Conservation (phyloP, 2,329 filamentous ascomycete species). For the Elsinoe fawcettii region DNA sequence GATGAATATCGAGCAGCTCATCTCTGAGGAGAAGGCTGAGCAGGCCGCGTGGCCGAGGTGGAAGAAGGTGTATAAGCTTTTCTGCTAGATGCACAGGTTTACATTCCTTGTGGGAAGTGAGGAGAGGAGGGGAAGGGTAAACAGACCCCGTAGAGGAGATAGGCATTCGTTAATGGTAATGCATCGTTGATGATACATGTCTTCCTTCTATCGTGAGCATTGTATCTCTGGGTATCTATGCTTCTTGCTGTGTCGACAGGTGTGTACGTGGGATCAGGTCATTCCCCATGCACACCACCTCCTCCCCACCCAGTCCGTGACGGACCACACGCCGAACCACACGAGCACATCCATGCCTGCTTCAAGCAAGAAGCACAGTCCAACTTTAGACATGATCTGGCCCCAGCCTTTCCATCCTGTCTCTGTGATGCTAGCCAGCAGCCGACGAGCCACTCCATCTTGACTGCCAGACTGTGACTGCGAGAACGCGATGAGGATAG, state of each 20-base stretch:
- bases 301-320: slow-evolving; percentile 10
- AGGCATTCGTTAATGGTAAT: neutral
- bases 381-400: slow-evolving; percentile 14
- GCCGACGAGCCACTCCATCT: neutral
- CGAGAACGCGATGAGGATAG: slow-evolving; percentile 2
- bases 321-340: slow-evolving; percentile 15
- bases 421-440: neutral
- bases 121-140: neutral
- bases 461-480: neutral
- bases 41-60: slow-evolving; percentile 13
- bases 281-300: slow-evolving; percentile 15
- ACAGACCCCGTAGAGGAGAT: neutral
- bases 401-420: slow-evolving; percentile 3
- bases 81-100: slow-evolving; percentile 5
- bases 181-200: neutral
- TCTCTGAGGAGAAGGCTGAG: slow-evolving; percentile 14
- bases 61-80: slow-evolving; percentile 16
- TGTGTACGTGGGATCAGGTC: neutral
- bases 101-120: neutral
- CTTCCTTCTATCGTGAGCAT: neutral
- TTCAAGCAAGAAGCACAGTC: slow-evolving; percentile 17
- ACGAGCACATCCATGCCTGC: slow-evolving; percentile 14
- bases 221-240: neutral
- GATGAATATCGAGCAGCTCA: slow-evolving; percentile 12
- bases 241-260: neutral